Evolutionary conservation across 495 filamentous ascomycete genomes (phyloP).

Genomic region (Hypoxylon lienhwacheense): DNA sequence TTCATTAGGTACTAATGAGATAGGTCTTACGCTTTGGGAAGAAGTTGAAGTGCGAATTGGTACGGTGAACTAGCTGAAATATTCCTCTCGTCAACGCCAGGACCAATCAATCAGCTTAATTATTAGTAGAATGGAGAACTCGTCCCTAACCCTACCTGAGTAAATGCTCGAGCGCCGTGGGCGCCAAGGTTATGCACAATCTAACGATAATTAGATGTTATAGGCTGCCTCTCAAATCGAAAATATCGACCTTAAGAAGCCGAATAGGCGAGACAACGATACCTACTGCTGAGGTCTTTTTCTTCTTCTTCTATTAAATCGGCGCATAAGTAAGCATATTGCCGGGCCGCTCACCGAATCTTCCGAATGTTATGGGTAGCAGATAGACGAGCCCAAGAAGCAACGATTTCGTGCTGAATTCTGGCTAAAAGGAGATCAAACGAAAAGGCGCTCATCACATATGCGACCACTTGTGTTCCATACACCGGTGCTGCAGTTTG

Average conservation of each 20-base stretch:
- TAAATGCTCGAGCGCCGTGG: constrained; percentile 3
- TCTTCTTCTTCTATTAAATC: constrained; percentile 27
- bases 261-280: constrained; percentile 26
- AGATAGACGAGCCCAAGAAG: constrained; percentile 26
- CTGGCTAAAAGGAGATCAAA: constrained; percentile 56
- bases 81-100: constrained; percentile 1
- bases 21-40: no score
- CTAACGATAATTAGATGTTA: constrained; percentile 4
- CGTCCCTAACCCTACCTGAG: background rate
- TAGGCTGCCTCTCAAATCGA: constrained; percentile 14
- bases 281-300: constrained; percentile 29
- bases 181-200: constrained; percentile 20
- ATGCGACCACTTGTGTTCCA: constrained; percentile 22
- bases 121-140: constrained; percentile 7
- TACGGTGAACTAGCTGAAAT: constrained; percentile 2
- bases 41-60: no score
- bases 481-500: constrained; percentile 14
- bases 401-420: constrained; percentile 34
- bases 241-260: constrained; percentile 21
- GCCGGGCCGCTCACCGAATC: constrained; percentile 52
- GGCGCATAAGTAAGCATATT: constrained; percentile 24
- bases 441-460: constrained; percentile 26
- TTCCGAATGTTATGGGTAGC: constrained; percentile 44
- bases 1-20: no score
- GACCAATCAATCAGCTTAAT: constrained; percentile 20